Conservation (phyloP, 345 rosid genomes). For the Cochlearia excelsa region DNA sequence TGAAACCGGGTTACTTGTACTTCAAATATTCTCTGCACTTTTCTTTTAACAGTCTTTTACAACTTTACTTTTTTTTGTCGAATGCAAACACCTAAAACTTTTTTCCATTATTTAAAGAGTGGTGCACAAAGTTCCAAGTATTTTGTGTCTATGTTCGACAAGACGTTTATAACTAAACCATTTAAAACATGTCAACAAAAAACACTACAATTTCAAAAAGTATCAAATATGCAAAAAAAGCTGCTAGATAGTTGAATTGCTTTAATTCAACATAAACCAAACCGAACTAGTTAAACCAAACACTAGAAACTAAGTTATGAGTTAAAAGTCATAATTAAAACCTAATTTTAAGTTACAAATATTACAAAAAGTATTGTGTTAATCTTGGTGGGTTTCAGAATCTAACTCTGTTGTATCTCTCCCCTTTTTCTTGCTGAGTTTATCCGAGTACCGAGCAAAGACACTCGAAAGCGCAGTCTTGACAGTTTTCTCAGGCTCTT, state of each 20-base stretch:
- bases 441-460: conserved; percentile 59
- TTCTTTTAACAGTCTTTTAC: no score
- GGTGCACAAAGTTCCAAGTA: conserved; percentile 37
- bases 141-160: conserved; percentile 34
- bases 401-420: conserved; percentile 14
- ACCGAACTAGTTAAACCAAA: conserved; percentile 12
- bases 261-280: background rate
- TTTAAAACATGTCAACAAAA: conserved; percentile 30
- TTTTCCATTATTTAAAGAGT: conserved; percentile 9
- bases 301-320: background rate
- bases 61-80: no score
- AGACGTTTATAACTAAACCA: conserved; percentile 27
- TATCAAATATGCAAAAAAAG: conserved; percentile 27
- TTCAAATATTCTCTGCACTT: no score
- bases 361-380: background rate
- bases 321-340: conserved; percentile 1
- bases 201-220: background rate
- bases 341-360: conserved; percentile 3
- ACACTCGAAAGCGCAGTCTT: conserved; percentile 78
- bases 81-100: background rate
- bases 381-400: conserved; percentile 20
- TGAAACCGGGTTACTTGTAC: no score
- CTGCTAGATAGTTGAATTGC: conserved; percentile 10
- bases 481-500: conserved; percentile 57
- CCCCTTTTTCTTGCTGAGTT: conserved; percentile 37